Base-by-base conservation (phyloP, 306 rosid genomes). In the Prunus mongolica region DNA sequence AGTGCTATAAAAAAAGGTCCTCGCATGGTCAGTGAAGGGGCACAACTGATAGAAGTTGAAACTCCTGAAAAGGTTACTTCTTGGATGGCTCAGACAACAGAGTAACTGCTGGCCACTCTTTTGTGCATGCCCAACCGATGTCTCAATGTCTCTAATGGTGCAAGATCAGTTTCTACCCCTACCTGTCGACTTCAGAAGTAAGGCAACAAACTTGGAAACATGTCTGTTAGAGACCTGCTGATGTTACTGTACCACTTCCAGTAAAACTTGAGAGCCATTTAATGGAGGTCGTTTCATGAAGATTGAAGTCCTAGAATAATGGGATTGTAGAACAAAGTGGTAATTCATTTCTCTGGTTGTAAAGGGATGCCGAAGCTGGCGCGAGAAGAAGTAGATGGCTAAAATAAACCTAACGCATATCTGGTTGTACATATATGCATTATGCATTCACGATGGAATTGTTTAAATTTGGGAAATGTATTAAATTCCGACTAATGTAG, bases 201-300 rank as follows among this genome's bases (percentile, higher is more conserved):
- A 65, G 80, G 71, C 67, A 84, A 46, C 79, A 83, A 75, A 77
- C 87, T 86, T 74, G 73, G 68, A 49, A 86, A 77, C 82, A 58
- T 75, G 72, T 71, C 80, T 14, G 80, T 55, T 72, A 73, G 71
- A 73, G 71, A 72, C 89, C 12, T 55, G 61, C 2, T 19, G 61
- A 83, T 75, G 83, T 77, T 78, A 60, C 83, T 41, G 79, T 80
- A 76, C 85, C 87, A 44, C 83, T 83, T 81, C 66, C 87, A 73
- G 74, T 73, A 51, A 89, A 86, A 81, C 84, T 80, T 2, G 94
- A 89, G 22, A 81, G 77, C 81, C 76, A 73, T 78, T 81, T 87
- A n/a, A 79, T 83, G 94, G 96, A 93, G 80, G 92, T 78, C 76
- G 89, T 85, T 34, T 89, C 95, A 70, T 94, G 90, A 27, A 85